phyloP scores from a whole-genome alignment of 164 flowering plant species.

The Kalanchoe fedtschenkoi region DNA sequence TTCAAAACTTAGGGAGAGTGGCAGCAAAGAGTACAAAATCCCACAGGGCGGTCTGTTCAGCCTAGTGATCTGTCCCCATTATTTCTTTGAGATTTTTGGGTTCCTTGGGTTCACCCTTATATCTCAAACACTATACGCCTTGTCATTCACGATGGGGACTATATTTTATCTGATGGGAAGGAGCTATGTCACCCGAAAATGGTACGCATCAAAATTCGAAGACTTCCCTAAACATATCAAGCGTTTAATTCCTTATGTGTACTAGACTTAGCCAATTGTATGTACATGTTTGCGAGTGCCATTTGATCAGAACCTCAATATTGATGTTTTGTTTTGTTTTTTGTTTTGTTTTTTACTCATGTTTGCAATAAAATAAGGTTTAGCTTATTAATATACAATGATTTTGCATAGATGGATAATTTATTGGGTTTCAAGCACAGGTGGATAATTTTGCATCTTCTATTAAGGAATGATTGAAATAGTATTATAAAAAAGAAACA shows the following conservation, averaged over 20 bases:
- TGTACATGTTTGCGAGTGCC: background rate
- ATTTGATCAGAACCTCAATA: no score
- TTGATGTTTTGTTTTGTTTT: no score
- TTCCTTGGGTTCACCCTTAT: constrained; percentile 47
- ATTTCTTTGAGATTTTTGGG: constrained; percentile 47
- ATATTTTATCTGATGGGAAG: constrained; percentile 43
- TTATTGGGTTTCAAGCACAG: no score
- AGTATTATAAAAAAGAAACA: no score
- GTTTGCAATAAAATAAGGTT: no score
- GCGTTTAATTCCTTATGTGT: constrained; percentile 53
- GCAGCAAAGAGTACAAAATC: constrained; percentile 44
- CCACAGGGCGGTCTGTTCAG: constrained; percentile 57
- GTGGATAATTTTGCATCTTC: no score
- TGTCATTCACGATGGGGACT: constrained; percentile 27
- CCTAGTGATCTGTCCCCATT: constrained; percentile 65
- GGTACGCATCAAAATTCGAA: constrained; percentile 65
- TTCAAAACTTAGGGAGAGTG: constrained; percentile 31
- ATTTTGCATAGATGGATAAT: no score
- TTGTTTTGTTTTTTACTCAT: no score
- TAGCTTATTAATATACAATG: no score
- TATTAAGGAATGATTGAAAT: no score
- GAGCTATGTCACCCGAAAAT: constrained; percentile 53
- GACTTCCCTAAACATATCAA: constrained; percentile 47
- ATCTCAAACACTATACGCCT: constrained; percentile 42
- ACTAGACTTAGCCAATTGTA: constrained; percentile 15